Evolutionary conservation across 2,329 filamentous ascomycete genomes (phyloP).

Genomic region (Cladophialophora carrionii): DNA sequence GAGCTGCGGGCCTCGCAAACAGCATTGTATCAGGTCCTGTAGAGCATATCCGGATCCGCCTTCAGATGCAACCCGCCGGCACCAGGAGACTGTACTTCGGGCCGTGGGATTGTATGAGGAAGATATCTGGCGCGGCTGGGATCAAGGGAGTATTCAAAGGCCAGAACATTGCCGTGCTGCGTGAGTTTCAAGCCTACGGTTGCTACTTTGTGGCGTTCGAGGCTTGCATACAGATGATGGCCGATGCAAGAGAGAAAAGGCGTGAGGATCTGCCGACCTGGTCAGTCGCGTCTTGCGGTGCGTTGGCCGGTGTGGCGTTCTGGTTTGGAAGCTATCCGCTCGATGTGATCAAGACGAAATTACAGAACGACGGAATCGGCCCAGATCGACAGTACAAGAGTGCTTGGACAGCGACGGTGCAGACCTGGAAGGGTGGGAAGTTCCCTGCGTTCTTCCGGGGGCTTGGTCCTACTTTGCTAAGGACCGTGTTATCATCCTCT

Average conservation of each 20-base stretch:
- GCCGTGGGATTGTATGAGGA: conserved; percentile 22
- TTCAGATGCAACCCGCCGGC: conserved; percentile 25
- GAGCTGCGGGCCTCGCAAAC: conserved; percentile 23
- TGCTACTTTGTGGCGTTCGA: conserved; percentile 28
- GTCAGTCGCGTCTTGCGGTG: conserved; percentile 22
- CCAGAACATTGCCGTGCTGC: conserved; percentile 16
- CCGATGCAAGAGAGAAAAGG: conserved; percentile 1
- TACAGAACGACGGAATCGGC: conserved; percentile 29
- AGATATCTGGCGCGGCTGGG: conserved; percentile 12
- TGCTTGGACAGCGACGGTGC: conserved; percentile 9
- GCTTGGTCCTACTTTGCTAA: conserved; percentile 25
- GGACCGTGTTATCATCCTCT: conserved; percentile 25
- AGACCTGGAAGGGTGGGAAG: conserved; percentile 21
- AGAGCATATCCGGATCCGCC: conserved; percentile 26
- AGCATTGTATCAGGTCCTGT: conserved; percentile 24
- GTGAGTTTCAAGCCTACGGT: conserved; percentile 26
- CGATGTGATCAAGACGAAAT: conserved; percentile 28
- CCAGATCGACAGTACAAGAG: conserved; percentile 16
- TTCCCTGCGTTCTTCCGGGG: conserved; percentile 26
- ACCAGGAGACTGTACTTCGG: conserved; percentile 19
- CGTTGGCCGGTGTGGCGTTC: conserved; percentile 23
- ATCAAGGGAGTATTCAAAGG: conserved; percentile 23
- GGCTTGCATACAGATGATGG: conserved; percentile 16
- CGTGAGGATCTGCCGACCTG: conserved; percentile 14
- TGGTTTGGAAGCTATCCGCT: conserved; percentile 31